Evolutionary conservation across 140 eudicot genomes (phyloP), one percentile per base, ranked within the genome.

Genomic region (Bidens hawaiensis): DNA sequence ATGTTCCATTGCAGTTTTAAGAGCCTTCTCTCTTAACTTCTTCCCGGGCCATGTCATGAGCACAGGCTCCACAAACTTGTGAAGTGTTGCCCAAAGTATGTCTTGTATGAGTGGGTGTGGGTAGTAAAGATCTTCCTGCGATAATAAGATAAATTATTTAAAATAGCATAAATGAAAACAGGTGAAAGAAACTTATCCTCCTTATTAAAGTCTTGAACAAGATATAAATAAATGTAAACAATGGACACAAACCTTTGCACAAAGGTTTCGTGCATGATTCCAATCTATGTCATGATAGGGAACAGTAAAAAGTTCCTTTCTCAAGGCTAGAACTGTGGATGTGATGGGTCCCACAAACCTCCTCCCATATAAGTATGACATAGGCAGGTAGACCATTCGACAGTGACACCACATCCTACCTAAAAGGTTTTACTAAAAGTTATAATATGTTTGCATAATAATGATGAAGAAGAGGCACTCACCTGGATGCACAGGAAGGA

Each of bases 401-500:
- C 95, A 88, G 74, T 93, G 99, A 73, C 96, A 93, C 99, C 99
- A 93, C 96, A 93, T 87, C 75, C 95, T 82, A 82, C 99, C 99
- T 93, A 85, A 77, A 67, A 48, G 13, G 43, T 12, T 28, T 49
- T 49, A 52, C 15, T 6, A 13, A 3, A 60, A 50, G 65, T 8
- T 14, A 51, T 8, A 19, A 11, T 27, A 43, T 25, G 56, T 25
- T 57, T 24, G 47, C 67, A 25, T 65, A 23, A 73, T 31, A 12
- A 31, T 31, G 11, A 54, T 10, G 36, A 57, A 48, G 45, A 66
- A 3, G 19, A 57, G 28, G 41, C 63, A 36, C 46, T 58, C 68
- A 50, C 96, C 96, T 79, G 96, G 96, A 78, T 87, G 96, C 47
- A 82, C 19, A 4, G 96, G 96, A 64, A 87, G 74, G 50, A 77